Evolutionary conservation across 2,329 filamentous ascomycete species (phyloP), one percentile per base, ranked within the genome.

Genomic region (Diaporthe sp.): DNA sequence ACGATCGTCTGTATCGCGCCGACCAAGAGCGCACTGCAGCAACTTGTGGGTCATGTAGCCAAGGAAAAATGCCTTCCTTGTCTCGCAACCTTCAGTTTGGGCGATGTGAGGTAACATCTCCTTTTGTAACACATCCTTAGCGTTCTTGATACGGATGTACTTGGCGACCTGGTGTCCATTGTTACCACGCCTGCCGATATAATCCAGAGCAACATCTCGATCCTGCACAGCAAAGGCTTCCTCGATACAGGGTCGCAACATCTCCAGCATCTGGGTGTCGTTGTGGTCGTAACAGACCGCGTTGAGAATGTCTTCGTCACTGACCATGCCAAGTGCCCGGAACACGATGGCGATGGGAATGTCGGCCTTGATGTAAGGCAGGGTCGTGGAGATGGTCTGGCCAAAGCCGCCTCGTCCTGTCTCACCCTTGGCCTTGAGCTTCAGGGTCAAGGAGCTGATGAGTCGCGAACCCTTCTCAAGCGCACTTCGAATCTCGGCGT

Each of bases 1-100:
- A 87, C 97, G 94, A 82, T 99, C 97, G 81, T 99, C 97, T 35
- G 95, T 95, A 82, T 98, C 97, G 77, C 95, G 93, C 76, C 97
- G 93, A 69, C 97, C 97, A 64, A 99, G 89, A 72, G 96, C 95
- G 82, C 96, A 98, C 84, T 98, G 96, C 33, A 98, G 89, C 79
- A 99, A 90, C 82, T 97, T 94, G 85, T 99, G 96, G 61, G 98
- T 95, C 96, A 99, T 99, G 85, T 99, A 99, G 30, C 97, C 97
- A 66, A 99, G 87, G 89, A 98, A 99, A 85, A 98, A 99, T 3
- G 97, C 97, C 83, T 99, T 99, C 75, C 95, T 89, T 1, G 96
- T 98, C 83, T 98, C 96, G 79, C 95, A 97, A 38, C 97, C 97
- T 84, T 98, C 95, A 76, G 91, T 92, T 83, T 99, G 97, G 1